phyloP scores from a whole-genome alignment of 2,329 filamentous ascomycete species.

The Sclerotinia spermophila region DNA sequence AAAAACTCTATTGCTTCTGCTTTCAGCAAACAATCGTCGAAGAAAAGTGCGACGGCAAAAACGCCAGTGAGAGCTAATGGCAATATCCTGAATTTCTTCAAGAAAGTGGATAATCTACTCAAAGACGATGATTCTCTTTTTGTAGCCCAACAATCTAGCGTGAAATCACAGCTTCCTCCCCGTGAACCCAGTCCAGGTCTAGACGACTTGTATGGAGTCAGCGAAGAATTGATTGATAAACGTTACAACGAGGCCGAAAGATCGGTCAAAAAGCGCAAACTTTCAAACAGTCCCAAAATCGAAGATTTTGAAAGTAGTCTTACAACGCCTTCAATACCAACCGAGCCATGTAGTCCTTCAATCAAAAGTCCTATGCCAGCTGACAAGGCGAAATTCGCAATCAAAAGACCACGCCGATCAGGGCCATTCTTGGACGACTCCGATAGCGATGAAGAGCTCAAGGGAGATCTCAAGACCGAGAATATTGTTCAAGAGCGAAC shows the following conservation, averaged over 20 bases:
- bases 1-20: constrained; percentile 31
- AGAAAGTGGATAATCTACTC: constrained; percentile 53
- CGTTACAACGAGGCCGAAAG: constrained; percentile 42
- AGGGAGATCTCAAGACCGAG: constrained; percentile 5
- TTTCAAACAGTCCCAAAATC: constrained; percentile 24
- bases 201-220: constrained; percentile 29
- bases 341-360: background rate
- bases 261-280: constrained; percentile 44
- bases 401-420: constrained; percentile 36
- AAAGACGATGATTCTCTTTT: constrained; percentile 56
- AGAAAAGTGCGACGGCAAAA: constrained; percentile 29
- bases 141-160: constrained; percentile 38
- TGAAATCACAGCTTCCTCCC: background rate
- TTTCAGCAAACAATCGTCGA: constrained; percentile 21
- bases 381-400: background rate
- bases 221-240: constrained; percentile 20
- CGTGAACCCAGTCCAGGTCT: constrained; percentile 20
- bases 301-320: constrained; percentile 12
- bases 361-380: background rate
- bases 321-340: constrained; percentile 1
- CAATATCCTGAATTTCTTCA: constrained; percentile 72
- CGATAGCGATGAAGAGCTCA: constrained; percentile 48
- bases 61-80: constrained; percentile 46
- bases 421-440: constrained; percentile 72
- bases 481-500: background rate